Conservation (phyloP, 441 rosid genomes). For the Arabidopsis lyrata region DNA sequence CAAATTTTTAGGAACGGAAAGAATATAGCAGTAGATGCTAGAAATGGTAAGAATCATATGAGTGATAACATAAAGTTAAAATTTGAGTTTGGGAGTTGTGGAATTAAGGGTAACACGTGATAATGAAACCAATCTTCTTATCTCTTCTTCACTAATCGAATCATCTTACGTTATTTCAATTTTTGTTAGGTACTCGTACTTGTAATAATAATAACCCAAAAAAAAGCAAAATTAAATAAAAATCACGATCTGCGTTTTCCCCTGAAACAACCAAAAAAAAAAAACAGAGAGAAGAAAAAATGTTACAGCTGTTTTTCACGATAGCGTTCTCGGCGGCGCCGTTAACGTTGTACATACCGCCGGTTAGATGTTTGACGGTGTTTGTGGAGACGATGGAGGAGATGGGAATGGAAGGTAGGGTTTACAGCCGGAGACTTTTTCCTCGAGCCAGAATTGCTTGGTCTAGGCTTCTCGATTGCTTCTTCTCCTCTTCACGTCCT, state of each 20-base stretch:
- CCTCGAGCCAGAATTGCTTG: constrained; percentile 72
- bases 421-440: constrained; percentile 56
- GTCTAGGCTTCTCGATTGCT: constrained; percentile 66
- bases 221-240: neutral
- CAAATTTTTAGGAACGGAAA: too few relatives aligned
- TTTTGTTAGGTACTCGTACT: constrained; percentile 4
- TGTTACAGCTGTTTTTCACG: constrained; percentile 79
- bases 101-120: constrained; percentile 36
- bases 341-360: constrained; percentile 83
- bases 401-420: constrained; percentile 63
- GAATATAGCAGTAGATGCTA: constrained; percentile 23
- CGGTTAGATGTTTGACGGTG: constrained; percentile 75
- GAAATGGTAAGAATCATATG: constrained; percentile 29
- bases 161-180: constrained; percentile 21
- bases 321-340: constrained; percentile 91
- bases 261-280: neutral
- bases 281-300: neutral
- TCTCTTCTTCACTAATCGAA: constrained; percentile 15
- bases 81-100: constrained; percentile 5
- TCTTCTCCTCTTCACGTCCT: constrained; percentile 60
- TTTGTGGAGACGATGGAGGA: constrained; percentile 87
- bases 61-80: constrained; percentile 26
- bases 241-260: constrained; percentile 16
- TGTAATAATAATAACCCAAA: neutral
- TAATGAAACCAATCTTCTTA: constrained; percentile 35